Evolutionary conservation across 2,329 filamentous ascomycete species (phyloP), one percentile per base, ranked within the genome.

Genomic region (Monosporascus sp.): DNA sequence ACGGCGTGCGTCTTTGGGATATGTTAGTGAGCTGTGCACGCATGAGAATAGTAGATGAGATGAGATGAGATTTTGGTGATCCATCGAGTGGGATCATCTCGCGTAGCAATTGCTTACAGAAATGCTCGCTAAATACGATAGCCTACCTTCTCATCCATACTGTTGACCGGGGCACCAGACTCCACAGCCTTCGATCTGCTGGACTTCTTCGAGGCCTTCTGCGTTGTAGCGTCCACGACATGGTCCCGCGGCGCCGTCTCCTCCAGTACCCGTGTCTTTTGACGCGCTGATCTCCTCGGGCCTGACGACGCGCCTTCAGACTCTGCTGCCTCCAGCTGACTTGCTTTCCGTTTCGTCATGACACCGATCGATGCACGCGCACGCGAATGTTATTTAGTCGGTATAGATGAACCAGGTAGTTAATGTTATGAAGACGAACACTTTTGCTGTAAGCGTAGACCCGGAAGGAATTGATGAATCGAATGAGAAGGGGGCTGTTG

Each of bases 1-100:
- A 54, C 59, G 24, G 50, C 46, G 44, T 51, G 48, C 15, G 55
- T 14, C 37, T 53, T 55, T 15, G 51, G 8, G 15, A 15, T 49
- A n/a, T 49, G 20, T 52, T 50, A 52, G 46, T 41, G 42, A 48
- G 34, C 41, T 8, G 31, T 25, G 51, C 48, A 44, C 25, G 41
- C 22, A 37, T 22, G 44, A 34, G 11, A 14, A 14, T 11, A 34
- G 11, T 34, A 14, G 11, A 34, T 34, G 31, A 34, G 31, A 34
- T 34, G 31, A 34, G 31, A 14, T 34, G 31, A 5, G 31, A 34
- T 34, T 34, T 14, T 34, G 31, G 31, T 34, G 11, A 34, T 14
- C 8, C 9, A 14, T 34, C n/a, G 31, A 11, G 31, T 34, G 11
- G 11, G 11, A 11, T 5, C 31, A 34, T 34, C 4, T 11, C 31